Evolutionary conservation across 805 yeast species (phyloP).

Genomic region (Candida namnaoensis): DNA sequence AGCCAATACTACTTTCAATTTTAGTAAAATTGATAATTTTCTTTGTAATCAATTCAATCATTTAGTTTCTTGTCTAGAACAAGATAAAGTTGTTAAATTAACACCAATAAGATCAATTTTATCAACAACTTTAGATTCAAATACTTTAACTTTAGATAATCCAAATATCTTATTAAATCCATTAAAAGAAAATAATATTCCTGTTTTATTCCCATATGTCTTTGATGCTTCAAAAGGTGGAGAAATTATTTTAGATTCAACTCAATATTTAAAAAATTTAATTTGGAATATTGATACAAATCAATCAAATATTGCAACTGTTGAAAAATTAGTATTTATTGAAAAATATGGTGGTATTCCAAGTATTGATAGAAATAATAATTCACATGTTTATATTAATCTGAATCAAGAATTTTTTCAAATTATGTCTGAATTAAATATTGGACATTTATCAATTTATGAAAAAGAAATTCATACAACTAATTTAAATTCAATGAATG

Average conservation of each 20-base stretch:
- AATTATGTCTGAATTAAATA: slow-evolving; percentile 52
- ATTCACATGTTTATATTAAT: slow-evolving; percentile 84
- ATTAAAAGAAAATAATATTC: slow-evolving; percentile 16
- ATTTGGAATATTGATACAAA: slow-evolving; percentile 21
- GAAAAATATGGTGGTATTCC: slow-evolving; percentile 91
- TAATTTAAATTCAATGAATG: slow-evolving; percentile 61
- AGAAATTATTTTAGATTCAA: slow-evolving; percentile 29
- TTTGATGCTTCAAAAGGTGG: slow-evolving; percentile 46
- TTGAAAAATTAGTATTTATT: slow-evolving; percentile 76
- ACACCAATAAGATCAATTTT: slow-evolving; percentile 11
- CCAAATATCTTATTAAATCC: background rate
- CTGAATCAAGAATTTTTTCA: slow-evolving; percentile 72
- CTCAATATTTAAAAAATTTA: slow-evolving; percentile 30
- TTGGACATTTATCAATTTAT: slow-evolving; percentile 41
- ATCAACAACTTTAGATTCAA: background rate
- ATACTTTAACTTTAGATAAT: background rate
- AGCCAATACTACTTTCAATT: slow-evolving; percentile 9
- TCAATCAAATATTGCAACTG: slow-evolving; percentile 29
- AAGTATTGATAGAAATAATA: slow-evolving; percentile 67
- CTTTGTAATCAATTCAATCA: slow-evolving; percentile 13
- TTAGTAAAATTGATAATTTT: slow-evolving; percentile 8
- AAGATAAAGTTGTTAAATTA: slow-evolving; percentile 2
- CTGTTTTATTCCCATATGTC: slow-evolving; percentile 54
- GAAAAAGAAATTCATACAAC: slow-evolving; percentile 47
- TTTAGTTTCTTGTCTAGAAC: slow-evolving; percentile 1